These are phyloP conservation scores for Amanita molliuscula DNA, from an alignment of 768 basidiomycete species.

Conservation along the genomic window DNA sequence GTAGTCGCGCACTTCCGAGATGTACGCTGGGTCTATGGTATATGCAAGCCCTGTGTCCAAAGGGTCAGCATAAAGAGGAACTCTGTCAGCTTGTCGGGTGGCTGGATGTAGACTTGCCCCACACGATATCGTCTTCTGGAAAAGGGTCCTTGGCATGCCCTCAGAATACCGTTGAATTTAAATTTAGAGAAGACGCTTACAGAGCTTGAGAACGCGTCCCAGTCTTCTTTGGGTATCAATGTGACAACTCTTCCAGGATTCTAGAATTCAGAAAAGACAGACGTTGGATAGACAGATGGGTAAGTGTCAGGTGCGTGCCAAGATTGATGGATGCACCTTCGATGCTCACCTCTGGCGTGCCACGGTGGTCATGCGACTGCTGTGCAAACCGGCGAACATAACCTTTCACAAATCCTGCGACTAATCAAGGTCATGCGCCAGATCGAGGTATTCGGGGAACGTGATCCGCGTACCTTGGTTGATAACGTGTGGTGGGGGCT, in stretches of 20 bases:
- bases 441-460: background rate
- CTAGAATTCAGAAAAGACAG: constrained; percentile 21
- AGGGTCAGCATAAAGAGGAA: background rate
- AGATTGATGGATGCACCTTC: background rate
- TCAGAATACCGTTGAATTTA: background rate
- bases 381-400: constrained; percentile 89
- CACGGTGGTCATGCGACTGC: constrained; percentile 86
- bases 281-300: too few relatives aligned
- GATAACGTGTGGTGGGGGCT: constrained; percentile 81
- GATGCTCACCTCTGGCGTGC: constrained; percentile 61
- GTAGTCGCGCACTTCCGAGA: constrained; percentile 71
- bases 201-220: constrained; percentile 64
- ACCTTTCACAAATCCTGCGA: constrained; percentile 79
- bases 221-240: constrained; percentile 79
- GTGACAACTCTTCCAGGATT: constrained; percentile 87
- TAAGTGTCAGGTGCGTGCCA: too few relatives aligned
- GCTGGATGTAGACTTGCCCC: constrained; percentile 43
- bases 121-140: constrained; percentile 69
- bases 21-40: constrained; percentile 72
- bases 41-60: constrained; percentile 59
- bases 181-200: constrained; percentile 24
- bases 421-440: constrained; percentile 21
- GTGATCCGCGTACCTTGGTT: constrained; percentile 37
- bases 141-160: constrained; percentile 44
- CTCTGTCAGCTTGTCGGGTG: background rate